Percentiles rank a stretch among this genome's conserved stretches.
These are phyloP conservation scores for Hypseocharis bilobata DNA, from an alignment of 441 rosid species.

Conservation along the genomic window DNA sequence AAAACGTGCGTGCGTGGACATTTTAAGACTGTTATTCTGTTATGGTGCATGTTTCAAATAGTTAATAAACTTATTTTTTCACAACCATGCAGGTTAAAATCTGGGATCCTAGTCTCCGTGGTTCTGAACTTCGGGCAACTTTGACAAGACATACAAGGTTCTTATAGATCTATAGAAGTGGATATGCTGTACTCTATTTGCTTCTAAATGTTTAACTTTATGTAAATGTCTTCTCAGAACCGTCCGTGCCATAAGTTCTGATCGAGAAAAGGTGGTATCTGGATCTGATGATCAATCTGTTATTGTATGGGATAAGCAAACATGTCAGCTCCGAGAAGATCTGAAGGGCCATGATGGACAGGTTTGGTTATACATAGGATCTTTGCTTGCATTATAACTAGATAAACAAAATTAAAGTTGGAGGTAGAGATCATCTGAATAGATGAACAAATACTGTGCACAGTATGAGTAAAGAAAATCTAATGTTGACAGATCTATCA, in stretches of 20 bases:
- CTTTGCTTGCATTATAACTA: slow-evolving; percentile 13
- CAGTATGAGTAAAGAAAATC: no score
- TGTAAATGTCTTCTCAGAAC: slow-evolving; percentile 42
- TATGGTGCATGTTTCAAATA: neutral
- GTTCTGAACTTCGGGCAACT: slow-evolving; percentile 90
- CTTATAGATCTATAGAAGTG: slow-evolving; percentile 9
- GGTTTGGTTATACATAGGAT: slow-evolving; percentile 41
- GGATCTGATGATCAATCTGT: slow-evolving; percentile 96
- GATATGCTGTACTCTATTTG: neutral
- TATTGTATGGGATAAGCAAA: slow-evolving; percentile 96
- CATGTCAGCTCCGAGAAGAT: slow-evolving; percentile 80
- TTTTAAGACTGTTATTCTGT: neutral
- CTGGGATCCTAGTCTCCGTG: slow-evolving; percentile 99
- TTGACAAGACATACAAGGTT: slow-evolving; percentile 88
- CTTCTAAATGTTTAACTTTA: slow-evolving; percentile 12
- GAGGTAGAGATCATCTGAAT: slow-evolving; percentile 2
- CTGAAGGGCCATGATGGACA: slow-evolving; percentile 89
- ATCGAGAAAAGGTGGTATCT: slow-evolving; percentile 89
- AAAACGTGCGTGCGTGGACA: neutral
- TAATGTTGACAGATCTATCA: no score
- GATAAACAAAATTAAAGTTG: neutral
- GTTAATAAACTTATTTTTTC: neutral
- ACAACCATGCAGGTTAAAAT: slow-evolving; percentile 66
- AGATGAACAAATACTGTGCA: no score
- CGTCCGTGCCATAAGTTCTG: slow-evolving; percentile 93